phyloP scores from a whole-genome alignment of 164 flowering plant species.

The Buxus sempervirens region DNA sequence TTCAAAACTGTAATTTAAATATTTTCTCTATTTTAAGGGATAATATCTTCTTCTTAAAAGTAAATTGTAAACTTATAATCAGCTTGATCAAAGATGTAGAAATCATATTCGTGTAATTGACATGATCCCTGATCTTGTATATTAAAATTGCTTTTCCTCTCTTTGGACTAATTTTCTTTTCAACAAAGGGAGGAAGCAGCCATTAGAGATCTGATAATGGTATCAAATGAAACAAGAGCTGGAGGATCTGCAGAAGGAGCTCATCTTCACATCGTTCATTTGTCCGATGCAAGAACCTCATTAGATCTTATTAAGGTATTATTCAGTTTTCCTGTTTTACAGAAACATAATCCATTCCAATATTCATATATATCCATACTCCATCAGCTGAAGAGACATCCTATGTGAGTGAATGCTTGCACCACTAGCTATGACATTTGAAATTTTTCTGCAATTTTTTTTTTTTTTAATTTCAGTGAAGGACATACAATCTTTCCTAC shows the following conservation, averaged over 20 bases:
- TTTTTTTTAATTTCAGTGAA: too few species aligned
- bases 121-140: background rate
- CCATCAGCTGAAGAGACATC: too few species aligned
- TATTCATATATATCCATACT: background rate
- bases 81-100: background rate
- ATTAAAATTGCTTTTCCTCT: conserved; percentile 4
- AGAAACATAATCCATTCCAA: background rate
- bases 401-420: too few species aligned
- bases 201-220: conserved; percentile 60
- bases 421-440: too few species aligned
- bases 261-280: conserved; percentile 95
- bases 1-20: too few species aligned
- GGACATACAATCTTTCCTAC: too few species aligned
- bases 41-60: background rate
- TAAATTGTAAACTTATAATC: background rate
- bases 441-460: too few species aligned
- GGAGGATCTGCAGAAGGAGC: conserved; percentile 87
- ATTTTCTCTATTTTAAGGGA: background rate
- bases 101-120: background rate
- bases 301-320: conserved; percentile 76
- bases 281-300: conserved; percentile 82
- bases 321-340: background rate
- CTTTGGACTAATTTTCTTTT: background rate
- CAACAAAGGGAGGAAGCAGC: conserved; percentile 90
- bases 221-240: conserved; percentile 56